phyloP scores from a whole-genome alignment of 2,329 filamentous ascomycete species.

The Verticillium tricorpus region DNA sequence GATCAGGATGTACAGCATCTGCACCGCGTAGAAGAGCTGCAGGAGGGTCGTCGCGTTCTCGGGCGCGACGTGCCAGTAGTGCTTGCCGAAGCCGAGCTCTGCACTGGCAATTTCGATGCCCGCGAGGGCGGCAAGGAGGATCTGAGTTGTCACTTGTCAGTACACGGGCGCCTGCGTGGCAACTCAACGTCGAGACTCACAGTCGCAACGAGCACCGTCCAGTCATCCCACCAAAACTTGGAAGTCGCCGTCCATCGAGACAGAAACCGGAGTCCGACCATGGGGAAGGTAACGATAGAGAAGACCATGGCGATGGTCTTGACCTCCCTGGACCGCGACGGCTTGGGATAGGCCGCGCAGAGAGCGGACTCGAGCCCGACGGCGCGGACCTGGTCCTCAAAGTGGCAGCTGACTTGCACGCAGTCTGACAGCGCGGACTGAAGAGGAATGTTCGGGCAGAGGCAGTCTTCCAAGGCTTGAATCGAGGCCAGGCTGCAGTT shows the following conservation, averaged over 20 bases:
- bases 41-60: conserved; percentile 6
- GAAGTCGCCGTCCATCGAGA: conserved; percentile 11
- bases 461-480: conserved; percentile 9
- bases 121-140: conserved; percentile 11
- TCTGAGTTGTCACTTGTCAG: neutral
- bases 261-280: conserved; percentile 13
- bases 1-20: conserved; percentile 19
- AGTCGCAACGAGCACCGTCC: conserved; percentile 8
- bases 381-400: conserved; percentile 12
- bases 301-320: conserved; percentile 19
- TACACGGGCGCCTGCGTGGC: neutral
- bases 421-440: conserved; percentile 11
- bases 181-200: neutral
- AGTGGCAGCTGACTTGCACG: conserved; percentile 12
- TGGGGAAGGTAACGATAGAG: conserved; percentile 9
- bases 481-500: conserved; percentile 12
- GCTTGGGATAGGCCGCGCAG: conserved; percentile 14
- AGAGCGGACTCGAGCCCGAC: neutral
- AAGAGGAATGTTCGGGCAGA: conserved; percentile 11
- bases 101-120: conserved; percentile 15
- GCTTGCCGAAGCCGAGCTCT: conserved; percentile 16
- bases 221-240: conserved; percentile 16
- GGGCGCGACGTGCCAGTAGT: conserved; percentile 18
- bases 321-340: conserved; percentile 14
- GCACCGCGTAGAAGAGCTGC: conserved; percentile 14